Evolutionary conservation across 768 basidiomycete genomes (phyloP), one percentile per base, ranked within the genome.

Genomic region (Leucocoprinus birnbaumii): DNA sequence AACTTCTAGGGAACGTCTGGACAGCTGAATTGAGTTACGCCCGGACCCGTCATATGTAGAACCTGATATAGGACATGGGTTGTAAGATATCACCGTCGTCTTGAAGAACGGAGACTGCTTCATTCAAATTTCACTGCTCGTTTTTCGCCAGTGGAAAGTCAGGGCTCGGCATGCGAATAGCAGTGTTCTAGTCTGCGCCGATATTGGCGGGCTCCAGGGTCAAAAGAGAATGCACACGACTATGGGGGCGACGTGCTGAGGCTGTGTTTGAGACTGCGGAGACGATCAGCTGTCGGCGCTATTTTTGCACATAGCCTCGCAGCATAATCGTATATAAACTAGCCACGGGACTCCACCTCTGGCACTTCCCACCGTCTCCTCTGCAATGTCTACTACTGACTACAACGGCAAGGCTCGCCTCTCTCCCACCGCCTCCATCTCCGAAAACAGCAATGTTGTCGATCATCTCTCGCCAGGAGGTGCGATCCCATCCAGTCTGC

Each of bases 391-490:
- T 35, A 25, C 42, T 16, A 68, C 64, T 56, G 69, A 66, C 52
- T 60, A 68, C 49, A 82, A 84, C 65, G 74, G 69, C 66, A 87
- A 87, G 70, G 74, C 79, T 60, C 83, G 79, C 56, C 58, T 69
- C n/a, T 64, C 71, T 22, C 74, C 76, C 26, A 71, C 80, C 6
- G 74, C 66, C 64, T 51, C 66, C 68, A 8, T 63, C 57, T 16
- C 68, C 71, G 22, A 77, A 71, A 74, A 65, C 59, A 76, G 80
- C 25, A 86, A 89, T 60, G 87, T 89, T 25, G 88, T 89, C 4
- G 88, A 89, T 67, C 87, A 87, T 67, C 68, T 81, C 54, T 84
- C 86, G 45, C 82, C 82, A 25, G 67, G 80, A 64, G 88, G 88
- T 87, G 21, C 65, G 62, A 78, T 65, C 24, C 53, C 34, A 43